Evolutionary conservation across 1,284 basidiomycete genomes (phyloP).

Genomic region (Cryptococcus deneoformans): DNA sequence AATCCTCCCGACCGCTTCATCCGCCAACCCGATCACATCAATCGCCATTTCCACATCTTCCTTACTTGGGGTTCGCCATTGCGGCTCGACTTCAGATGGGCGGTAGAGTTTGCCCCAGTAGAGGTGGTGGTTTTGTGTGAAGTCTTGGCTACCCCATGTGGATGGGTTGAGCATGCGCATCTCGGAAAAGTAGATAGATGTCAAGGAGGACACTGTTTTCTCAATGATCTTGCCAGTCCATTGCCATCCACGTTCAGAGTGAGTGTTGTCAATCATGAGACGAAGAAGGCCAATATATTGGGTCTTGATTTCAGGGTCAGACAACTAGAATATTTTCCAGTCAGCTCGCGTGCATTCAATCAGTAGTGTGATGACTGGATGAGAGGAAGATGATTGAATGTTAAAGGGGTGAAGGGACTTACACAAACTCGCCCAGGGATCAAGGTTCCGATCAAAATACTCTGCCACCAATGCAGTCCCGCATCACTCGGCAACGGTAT

Average conservation of each 20-base stretch:
- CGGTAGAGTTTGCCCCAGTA: slow-evolving; percentile 85
- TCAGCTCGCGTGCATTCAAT: background rate
- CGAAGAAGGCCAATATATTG: slow-evolving; percentile 60
- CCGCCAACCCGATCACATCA: slow-evolving; percentile 61
- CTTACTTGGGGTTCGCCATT: slow-evolving; percentile 67
- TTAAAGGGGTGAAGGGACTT: background rate
- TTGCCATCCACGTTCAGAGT: slow-evolving; percentile 86
- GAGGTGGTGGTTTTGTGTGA: slow-evolving; percentile 67
- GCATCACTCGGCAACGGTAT: slow-evolving; percentile 83
- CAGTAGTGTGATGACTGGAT: too few species aligned
- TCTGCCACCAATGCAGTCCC: slow-evolving; percentile 79
- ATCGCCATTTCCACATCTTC: slow-evolving; percentile 73
- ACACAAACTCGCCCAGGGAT: slow-evolving; percentile 34
- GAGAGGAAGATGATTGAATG: too few species aligned
- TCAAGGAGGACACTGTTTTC: slow-evolving; percentile 72
- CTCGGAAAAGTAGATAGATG: slow-evolving; percentile 75
- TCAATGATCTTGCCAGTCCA: slow-evolving; percentile 77
- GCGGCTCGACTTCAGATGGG: slow-evolving; percentile 72
- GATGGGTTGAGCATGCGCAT: slow-evolving; percentile 75
- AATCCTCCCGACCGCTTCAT: slow-evolving; percentile 64
- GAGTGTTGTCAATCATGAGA: slow-evolving; percentile 72
- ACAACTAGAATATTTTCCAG: slow-evolving; percentile 12
- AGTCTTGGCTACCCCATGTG: slow-evolving; percentile 54
- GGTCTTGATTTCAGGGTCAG: slow-evolving; percentile 20
- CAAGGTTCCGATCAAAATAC: slow-evolving; percentile 37